Conservation (phyloP, 1,284 basidiomycete species). For the Pholiota adiposa region DNA sequence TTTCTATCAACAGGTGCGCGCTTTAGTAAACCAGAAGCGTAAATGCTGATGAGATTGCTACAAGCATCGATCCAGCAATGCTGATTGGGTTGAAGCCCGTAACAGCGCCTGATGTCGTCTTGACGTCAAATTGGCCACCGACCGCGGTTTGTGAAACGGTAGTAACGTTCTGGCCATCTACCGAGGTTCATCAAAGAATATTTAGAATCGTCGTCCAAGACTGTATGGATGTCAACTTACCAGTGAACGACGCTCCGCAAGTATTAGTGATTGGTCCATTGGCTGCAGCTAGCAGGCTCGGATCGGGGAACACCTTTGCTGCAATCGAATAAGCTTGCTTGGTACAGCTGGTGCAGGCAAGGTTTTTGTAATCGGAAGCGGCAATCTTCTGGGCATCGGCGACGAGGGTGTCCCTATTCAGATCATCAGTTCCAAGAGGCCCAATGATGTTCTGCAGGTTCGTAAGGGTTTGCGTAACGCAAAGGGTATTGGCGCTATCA, state of each 20-base stretch:
- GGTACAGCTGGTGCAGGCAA: conserved; percentile 47
- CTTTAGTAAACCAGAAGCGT: conserved; percentile 4
- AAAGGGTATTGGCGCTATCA: conserved; percentile 33
- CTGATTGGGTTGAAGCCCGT: conserved; percentile 1
- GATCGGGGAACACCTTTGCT: conserved; percentile 32
- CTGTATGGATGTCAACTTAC: conserved; percentile 32
- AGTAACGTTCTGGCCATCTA: conserved; percentile 14
- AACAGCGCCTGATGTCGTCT: conserved; percentile 2
- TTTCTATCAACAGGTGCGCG: not conserved
- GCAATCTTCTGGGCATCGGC: conserved; percentile 30
- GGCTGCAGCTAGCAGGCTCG: conserved; percentile 22
- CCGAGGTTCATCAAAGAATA: not conserved
- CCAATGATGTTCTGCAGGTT: conserved; percentile 49
- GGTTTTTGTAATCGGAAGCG: conserved; percentile 33
- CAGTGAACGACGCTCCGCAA: conserved; percentile 49
- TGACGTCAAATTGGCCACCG: conserved; percentile 11
- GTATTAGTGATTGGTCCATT: conserved; percentile 25
- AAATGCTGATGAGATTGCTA: conserved; percentile 4
- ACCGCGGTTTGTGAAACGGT: conserved; percentile 17
- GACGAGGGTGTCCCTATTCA: conserved; percentile 31
- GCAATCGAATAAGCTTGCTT: conserved; percentile 47
- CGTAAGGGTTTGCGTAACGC: conserved; percentile 52
- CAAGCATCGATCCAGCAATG: conserved; percentile 2
- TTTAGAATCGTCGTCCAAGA: not conserved
- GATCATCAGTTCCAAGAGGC: conserved; percentile 31